Conservation (phyloP, 2,329 filamentous ascomycete genomes). For the Botrytis fabae region DNA sequence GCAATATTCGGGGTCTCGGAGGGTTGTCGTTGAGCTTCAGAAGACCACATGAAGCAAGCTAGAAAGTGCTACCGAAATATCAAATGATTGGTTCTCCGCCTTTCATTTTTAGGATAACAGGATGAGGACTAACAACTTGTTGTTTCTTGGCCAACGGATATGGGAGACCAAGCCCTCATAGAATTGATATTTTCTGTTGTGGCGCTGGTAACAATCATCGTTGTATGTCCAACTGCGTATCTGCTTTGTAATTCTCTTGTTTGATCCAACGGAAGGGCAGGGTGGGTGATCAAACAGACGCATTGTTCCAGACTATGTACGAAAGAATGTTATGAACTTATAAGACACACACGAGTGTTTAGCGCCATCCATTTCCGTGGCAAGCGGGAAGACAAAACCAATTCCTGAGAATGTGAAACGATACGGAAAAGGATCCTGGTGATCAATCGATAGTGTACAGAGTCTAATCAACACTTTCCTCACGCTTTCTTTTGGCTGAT, state of each 20-base stretch:
- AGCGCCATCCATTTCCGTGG: slow-evolving; percentile 1
- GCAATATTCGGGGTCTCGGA: neutral
- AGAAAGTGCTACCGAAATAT: neutral
- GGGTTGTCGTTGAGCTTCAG: neutral
- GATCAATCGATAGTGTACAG: neutral
- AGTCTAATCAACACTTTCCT: neutral
- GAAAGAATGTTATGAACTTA: neutral
- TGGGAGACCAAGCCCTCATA: neutral
- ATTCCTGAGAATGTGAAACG: neutral
- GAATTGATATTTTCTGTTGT: neutral
- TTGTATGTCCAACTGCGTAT: neutral
- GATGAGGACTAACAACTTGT: neutral
- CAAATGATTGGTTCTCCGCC: neutral
- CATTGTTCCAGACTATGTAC: neutral
- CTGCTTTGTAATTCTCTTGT: neutral
- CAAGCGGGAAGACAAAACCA: neutral
- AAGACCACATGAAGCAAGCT: neutral
- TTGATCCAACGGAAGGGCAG: neutral
- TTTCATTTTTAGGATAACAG: neutral
- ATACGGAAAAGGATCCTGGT: neutral
- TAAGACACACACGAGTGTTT: neutral
- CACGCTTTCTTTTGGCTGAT: neutral
- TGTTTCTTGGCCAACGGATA: neutral
- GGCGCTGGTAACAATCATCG: neutral
- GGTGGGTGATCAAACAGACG: neutral